Evolutionary conservation across 2,329 filamentous ascomycete genomes (phyloP), one percentile per base, ranked within the genome.

Genomic region (Fusarium longipes): DNA sequence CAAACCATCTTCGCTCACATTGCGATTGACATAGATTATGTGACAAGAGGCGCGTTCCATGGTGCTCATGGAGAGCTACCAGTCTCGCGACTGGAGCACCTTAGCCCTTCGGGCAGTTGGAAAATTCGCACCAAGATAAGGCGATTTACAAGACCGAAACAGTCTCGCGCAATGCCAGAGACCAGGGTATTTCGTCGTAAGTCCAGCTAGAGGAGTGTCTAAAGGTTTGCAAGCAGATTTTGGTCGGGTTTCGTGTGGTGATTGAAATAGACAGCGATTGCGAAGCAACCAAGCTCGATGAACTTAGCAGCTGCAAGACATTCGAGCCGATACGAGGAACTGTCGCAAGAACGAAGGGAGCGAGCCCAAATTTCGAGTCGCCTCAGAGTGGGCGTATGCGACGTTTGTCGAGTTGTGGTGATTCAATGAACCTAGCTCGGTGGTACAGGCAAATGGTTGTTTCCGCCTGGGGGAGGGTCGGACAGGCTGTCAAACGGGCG

Each of bases 71-170:
- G 80, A 77, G 80, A 82, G 83, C 84, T 84, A 82, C 85, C 84
- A 87, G 85, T 85, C 86, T 83, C 78, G 76, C 81, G 85, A 87
- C 85, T 81, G 85, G 83, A 84, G 81, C 84, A 82, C 83, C 83
- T 83, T 81, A 80, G 79, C 83, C 83, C 80, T 81, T 73, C 72
- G 66, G 74, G 73, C 75, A 73, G 54, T 50, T 45, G 24, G 30
- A 60, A 48, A 60, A 65, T 58, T 54, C 54, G 61, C 62, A 57
- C 67, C 71, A 70, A 70, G 52, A 67, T 64, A 48, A 52, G 52
- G 50, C 25, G 42, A 53, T 67, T 57, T 42, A 48, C 27, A 24
- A 42, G 39, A 32, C 54, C 22, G 24, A 42, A 40, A 38, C 50
- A 57, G 65, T 53, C 60, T 69, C 68, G 50, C 67, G 47, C 57